phyloP scores from a whole-genome alignment of 805 yeast genomes.

The Wickerhamiella parazyma region DNA sequence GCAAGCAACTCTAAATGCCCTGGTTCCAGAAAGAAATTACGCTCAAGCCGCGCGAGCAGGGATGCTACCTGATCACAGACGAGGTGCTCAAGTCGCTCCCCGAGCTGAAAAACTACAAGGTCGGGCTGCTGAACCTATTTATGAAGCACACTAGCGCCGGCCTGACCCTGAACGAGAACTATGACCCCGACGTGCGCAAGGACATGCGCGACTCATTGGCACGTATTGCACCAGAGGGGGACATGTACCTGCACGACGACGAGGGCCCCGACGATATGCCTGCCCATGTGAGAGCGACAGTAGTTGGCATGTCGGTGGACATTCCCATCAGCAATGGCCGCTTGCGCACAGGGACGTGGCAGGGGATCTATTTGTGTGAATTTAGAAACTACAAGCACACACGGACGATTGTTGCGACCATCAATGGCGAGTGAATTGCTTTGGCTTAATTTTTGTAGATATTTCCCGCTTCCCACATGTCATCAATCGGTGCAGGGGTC shows the following conservation, averaged over 20 bases:
- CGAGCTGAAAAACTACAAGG: conserved; percentile 41
- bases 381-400: conserved; percentile 53
- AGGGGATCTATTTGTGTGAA: conserved; percentile 65
- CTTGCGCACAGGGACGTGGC: conserved; percentile 72
- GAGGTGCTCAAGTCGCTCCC: conserved; percentile 47
- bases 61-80: conserved; percentile 58
- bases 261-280: conserved; percentile 80
- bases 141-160: conserved; percentile 74
- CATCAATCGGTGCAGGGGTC: neutral
- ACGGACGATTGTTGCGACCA: conserved; percentile 57
- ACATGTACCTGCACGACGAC: conserved; percentile 45
- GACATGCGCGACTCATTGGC: conserved; percentile 57
- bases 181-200: conserved; percentile 60
- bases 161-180: conserved; percentile 62
- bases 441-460: neutral
- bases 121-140: conserved; percentile 54
- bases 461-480: neutral
- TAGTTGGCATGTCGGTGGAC: conserved; percentile 49
- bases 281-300: conserved; percentile 51
- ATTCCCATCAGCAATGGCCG: conserved; percentile 60
- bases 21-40: conserved; percentile 52
- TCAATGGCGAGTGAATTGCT: conserved; percentile 44
- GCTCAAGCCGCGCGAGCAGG: conserved; percentile 45
- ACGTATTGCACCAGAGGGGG: conserved; percentile 53
- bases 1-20: neutral